Base-by-base conservation (phyloP, 257 asterid genomes). In the Capsicum chinense region DNA sequence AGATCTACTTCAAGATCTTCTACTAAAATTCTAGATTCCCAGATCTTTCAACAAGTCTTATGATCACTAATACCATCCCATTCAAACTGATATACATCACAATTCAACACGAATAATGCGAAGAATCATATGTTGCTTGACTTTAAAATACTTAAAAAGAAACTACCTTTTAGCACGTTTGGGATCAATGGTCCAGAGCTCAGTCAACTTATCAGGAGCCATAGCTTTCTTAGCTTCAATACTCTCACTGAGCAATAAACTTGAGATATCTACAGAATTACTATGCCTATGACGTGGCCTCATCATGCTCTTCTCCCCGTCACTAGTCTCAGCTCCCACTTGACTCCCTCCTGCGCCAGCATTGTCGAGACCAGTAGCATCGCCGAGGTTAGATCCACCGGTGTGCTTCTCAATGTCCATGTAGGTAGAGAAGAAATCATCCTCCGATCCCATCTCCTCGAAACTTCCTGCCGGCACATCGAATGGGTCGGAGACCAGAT, bases 151-250 rank as follows among this genome's bases (percentile, higher is more conserved):
- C 44, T 3, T 39, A 2, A 39, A 39, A 62, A n/a, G 3, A 63
- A 63, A 17, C 13, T 59, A 94, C 99, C 99, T 93, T 88, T 96
- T 96, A 84, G 98, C 99, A 56, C 98, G 93, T 84, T 96, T 96
- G 57, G 99, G 99, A 90, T 96, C 99, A 88, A 96, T 73, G 52
- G 93, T 90, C 99, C 99, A 96, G 9, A 96, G 86, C 87, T 94
- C 98, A 83, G 99, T 98, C 56, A 96, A 95, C 92, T 96, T 94
- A 84, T 94, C 95, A 64, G 99, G 99, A 76, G 97, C 92, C 99
- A 94, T 96, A 81, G 99, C 97, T 86, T 96, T 96, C 92, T 96
- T 96, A 69, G 98, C 98, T 82, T 93, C 98, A 87, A 96, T 92
- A 79, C 87, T 91, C 56, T 91, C 97, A 21, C 80, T 83, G 58